Conservation (phyloP, 495 filamentous ascomycete genomes). For the Penicillium pulvis region DNA sequence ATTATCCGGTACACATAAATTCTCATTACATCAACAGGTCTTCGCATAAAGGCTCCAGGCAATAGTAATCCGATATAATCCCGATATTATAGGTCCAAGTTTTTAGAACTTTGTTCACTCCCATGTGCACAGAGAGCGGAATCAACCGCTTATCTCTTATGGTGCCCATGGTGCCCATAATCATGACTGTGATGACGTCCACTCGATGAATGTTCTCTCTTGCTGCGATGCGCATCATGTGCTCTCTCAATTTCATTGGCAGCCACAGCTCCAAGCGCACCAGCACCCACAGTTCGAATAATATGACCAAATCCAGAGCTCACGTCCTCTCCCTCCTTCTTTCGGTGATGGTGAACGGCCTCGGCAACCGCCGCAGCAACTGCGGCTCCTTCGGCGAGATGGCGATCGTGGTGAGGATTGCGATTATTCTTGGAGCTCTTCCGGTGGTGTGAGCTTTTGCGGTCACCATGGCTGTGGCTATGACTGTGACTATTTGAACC, state of each 20-base stretch:
- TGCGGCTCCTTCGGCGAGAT: constrained; percentile 10
- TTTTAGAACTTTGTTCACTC: too few relatives aligned
- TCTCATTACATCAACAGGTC: too few relatives aligned
- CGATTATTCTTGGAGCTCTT: neutral
- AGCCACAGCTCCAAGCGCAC: constrained; percentile 15
- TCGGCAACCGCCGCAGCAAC: constrained; percentile 11
- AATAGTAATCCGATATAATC: neutral
- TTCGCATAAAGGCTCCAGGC: too few relatives aligned
- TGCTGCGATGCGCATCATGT: constrained; percentile 7
- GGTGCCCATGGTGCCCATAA: neutral
- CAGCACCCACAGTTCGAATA: constrained; percentile 14
- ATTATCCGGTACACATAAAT: too few relatives aligned
- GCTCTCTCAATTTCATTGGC: constrained; percentile 13
- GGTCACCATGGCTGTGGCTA: neutral
- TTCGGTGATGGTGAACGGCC: constrained; percentile 9
- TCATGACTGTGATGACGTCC: neutral
- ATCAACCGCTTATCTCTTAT: neutral
- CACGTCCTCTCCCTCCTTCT: constrained; percentile 14
- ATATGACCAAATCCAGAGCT: constrained; percentile 18
- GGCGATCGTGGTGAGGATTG: constrained; percentile 9
- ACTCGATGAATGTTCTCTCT: neutral
- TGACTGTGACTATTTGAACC: neutral
- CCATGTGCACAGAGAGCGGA: too few relatives aligned
- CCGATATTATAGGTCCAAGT: neutral
- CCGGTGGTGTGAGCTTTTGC: constrained; percentile 1